These are phyloP conservation scores for Globisporangium okanoganense DNA, from an alignment of 352 stramenopile species.

Conservation along the genomic window DNA sequence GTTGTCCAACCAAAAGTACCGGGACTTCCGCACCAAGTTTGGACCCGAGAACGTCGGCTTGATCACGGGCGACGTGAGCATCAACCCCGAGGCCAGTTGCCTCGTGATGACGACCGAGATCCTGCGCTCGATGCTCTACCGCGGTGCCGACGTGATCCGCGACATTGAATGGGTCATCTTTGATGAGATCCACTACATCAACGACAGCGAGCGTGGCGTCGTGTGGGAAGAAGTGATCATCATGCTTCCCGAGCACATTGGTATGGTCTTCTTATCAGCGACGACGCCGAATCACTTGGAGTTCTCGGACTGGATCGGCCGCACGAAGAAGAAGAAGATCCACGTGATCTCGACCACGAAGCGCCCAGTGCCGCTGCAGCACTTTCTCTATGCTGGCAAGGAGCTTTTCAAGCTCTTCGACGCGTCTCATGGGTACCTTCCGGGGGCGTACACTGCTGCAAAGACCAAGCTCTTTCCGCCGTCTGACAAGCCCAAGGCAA, in stretches of 20 bases:
- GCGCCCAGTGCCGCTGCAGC: slow-evolving; percentile 94
- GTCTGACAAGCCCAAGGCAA: slow-evolving; percentile 47
- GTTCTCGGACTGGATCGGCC: slow-evolving; percentile 99
- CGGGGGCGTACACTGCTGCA: slow-evolving; percentile 47
- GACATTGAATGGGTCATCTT: slow-evolving; percentile 98
- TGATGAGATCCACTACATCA: slow-evolving; percentile 98
- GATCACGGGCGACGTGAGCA: slow-evolving; percentile 97
- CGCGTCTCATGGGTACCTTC: slow-evolving; percentile 45
- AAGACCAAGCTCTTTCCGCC: slow-evolving; percentile 65
- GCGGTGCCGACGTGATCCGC: slow-evolving; percentile 94
- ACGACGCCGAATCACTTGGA: slow-evolving; percentile 99
- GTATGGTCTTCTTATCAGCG: slow-evolving; percentile 98
- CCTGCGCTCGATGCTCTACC: slow-evolving; percentile 94
- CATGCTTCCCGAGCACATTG: slow-evolving; percentile 96
- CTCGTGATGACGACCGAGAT: slow-evolving; percentile 99
- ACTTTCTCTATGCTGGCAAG: slow-evolving; percentile 94
- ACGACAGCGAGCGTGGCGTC: slow-evolving; percentile 96
- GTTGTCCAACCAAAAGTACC: slow-evolving; percentile 98
- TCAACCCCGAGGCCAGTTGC: slow-evolving; percentile 95
- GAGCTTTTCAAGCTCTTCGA: slow-evolving; percentile 90
- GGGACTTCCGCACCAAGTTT: slow-evolving; percentile 95
- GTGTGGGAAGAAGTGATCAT: slow-evolving; percentile 99
- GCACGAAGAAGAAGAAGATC: slow-evolving; percentile 95
- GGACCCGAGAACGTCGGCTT: slow-evolving; percentile 93
- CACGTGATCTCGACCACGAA: slow-evolving; percentile 98